These are phyloP conservation scores for Penicillium decumbens DNA, from an alignment of 2,329 filamentous ascomycete genomes.

Conservation along the genomic window DNA sequence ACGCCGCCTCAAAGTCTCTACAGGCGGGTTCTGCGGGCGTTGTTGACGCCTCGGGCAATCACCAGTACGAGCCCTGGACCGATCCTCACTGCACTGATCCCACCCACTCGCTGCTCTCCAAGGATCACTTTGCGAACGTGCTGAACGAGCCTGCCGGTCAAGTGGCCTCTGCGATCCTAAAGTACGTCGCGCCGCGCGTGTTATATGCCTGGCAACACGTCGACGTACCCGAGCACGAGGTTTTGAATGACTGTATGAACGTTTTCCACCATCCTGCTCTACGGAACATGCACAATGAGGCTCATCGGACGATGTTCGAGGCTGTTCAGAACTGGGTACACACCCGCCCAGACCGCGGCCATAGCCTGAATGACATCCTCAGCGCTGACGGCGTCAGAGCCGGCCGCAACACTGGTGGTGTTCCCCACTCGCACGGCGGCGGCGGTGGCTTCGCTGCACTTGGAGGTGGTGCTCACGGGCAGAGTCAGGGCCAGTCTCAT, in stretches of 20 bases:
- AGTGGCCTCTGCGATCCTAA: slow-evolving; percentile 68
- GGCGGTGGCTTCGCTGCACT: slow-evolving; percentile 23
- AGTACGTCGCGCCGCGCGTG: slow-evolving; percentile 82
- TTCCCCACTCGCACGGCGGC: slow-evolving; percentile 33
- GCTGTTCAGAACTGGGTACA: slow-evolving; percentile 79
- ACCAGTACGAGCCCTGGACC: slow-evolving; percentile 76
- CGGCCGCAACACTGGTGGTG: slow-evolving; percentile 61
- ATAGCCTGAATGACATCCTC: slow-evolving; percentile 68
- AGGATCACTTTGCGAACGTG: slow-evolving; percentile 78
- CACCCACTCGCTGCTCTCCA: slow-evolving; percentile 76
- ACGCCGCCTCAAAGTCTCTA: slow-evolving; percentile 73
- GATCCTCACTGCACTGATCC: slow-evolving; percentile 70
- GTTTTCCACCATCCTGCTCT: slow-evolving; percentile 89
- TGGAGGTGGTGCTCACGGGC: slow-evolving; percentile 19
- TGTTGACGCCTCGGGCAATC: slow-evolving; percentile 62
- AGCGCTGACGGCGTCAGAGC: slow-evolving; percentile 75
- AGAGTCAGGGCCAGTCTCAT: slow-evolving; percentile 12
- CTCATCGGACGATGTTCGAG: slow-evolving; percentile 83
- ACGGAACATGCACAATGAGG: slow-evolving; percentile 68
- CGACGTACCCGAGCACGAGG: slow-evolving; percentile 73
- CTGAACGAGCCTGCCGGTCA: slow-evolving; percentile 72
- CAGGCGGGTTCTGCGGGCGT: slow-evolving; percentile 78
- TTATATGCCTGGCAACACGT: slow-evolving; percentile 92
- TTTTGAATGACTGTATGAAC: slow-evolving; percentile 72
- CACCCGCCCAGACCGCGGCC: slow-evolving; percentile 60